phyloP scores from a whole-genome alignment of 768 basidiomycete genomes.

The Cystofilobasidium ferigula region DNA sequence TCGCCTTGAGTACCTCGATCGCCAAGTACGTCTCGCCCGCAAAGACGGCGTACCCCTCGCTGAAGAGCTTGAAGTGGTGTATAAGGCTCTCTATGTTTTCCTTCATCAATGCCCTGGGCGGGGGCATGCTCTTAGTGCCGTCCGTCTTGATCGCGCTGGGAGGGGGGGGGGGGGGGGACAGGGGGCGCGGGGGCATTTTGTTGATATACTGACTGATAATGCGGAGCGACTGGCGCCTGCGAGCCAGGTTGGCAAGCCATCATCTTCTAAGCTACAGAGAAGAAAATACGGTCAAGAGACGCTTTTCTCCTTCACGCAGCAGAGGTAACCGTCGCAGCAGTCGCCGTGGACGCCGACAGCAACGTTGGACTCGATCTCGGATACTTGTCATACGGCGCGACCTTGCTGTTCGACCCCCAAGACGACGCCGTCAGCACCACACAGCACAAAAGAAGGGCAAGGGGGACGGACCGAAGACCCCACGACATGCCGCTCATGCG shows the following conservation, averaged over 20 bases:
- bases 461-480: conserved; percentile 56
- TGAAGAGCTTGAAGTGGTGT: conserved; percentile 98
- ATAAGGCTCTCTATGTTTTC: conserved; percentile 97
- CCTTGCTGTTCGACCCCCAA: conserved; percentile 44
- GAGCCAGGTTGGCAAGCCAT: neutral
- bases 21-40: conserved; percentile 78
- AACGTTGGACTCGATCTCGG: conserved; percentile 92
- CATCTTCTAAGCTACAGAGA: neutral
- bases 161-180: too few relatives aligned
- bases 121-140: conserved; percentile 93
- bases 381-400: conserved; percentile 90
- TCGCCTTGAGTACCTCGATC: conserved; percentile 97
- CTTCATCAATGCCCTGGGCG: conserved; percentile 95
- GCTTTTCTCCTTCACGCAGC: conserved; percentile 92
- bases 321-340: conserved; percentile 73
- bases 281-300: neutral
- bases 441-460: neutral
- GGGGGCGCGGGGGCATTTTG: conserved; percentile 91
- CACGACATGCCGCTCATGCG: conserved; percentile 85
- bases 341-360: conserved; percentile 96
- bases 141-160: conserved; percentile 87
- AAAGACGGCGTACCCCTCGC: conserved; percentile 92
- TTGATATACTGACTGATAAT: conserved; percentile 89
- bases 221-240: conserved; percentile 61
- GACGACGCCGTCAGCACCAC: neutral